Conservation (phyloP, 2,329 filamentous ascomycete species). For the Ceratocystis alfenasii region DNA sequence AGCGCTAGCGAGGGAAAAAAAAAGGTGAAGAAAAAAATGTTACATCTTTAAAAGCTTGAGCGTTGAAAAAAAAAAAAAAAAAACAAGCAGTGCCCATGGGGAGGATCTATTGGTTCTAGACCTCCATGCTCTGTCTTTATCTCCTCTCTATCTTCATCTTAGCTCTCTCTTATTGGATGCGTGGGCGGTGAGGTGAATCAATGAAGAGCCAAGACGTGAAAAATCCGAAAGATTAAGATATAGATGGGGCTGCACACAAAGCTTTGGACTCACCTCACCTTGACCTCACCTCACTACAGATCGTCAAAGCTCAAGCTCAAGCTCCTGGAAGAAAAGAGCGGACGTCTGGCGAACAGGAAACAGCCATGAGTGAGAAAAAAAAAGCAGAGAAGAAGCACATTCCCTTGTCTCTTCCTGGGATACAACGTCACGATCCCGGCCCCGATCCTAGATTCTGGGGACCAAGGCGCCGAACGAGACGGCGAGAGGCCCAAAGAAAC, state of each 20-base stretch:
- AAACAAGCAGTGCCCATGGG: neutral
- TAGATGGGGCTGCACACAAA: neutral
- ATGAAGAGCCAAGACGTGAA: neutral
- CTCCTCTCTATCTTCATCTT: too few species aligned
- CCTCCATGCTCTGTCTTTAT: too few species aligned
- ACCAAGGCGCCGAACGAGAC: too few species aligned
- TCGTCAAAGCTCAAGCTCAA: conserved; percentile 3
- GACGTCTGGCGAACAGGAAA: neutral
- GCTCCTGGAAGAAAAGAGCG: conserved; percentile 6
- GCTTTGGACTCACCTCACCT: too few species aligned
- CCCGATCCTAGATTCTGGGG: neutral
- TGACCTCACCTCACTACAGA: too few species aligned
- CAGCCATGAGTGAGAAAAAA: neutral
- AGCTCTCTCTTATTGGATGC: too few species aligned
- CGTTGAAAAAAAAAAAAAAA: neutral
- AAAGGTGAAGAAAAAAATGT: neutral
- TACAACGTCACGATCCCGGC: neutral
- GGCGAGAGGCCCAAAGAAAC: too few species aligned
- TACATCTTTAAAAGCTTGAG: too few species aligned
- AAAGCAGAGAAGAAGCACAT: neutral
- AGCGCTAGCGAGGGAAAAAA: neutral
- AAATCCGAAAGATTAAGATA: neutral
- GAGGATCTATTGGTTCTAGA: too few species aligned
- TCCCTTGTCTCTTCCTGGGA: neutral
- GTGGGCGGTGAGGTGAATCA: too few species aligned